Conservation (phyloP, 1,139 yeast species). For the Debaryomyces udenii region DNA sequence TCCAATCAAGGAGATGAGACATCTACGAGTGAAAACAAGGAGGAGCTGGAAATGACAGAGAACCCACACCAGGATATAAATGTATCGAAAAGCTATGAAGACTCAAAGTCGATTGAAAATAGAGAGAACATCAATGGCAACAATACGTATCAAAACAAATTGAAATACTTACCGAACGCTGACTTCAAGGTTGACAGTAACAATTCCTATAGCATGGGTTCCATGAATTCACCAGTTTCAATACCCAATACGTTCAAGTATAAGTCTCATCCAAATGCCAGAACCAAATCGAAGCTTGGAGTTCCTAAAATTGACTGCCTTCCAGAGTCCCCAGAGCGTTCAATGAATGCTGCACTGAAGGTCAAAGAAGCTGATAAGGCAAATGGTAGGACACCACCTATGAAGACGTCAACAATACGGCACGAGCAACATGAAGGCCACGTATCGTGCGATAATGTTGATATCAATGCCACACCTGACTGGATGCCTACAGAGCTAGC, state of each 20-base stretch:
- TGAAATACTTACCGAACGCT: constrained; percentile 38
- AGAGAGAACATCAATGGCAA: constrained; percentile 8
- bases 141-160: constrained; percentile 32
- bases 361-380: constrained; percentile 4
- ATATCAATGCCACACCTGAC: constrained; percentile 35
- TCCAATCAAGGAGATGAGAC: background rate
- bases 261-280: constrained; percentile 51
- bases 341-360: background rate
- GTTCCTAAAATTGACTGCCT: constrained; percentile 2
- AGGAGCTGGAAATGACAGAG: background rate
- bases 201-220: constrained; percentile 12
- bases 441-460: background rate
- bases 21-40: background rate
- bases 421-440: constrained; percentile 5
- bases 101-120: too few species aligned
- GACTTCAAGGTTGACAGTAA: constrained; percentile 31
- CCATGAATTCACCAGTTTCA: constrained; percentile 30
- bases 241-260: constrained; percentile 51
- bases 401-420: constrained; percentile 14
- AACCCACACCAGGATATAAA: background rate
- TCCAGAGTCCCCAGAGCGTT: constrained; percentile 6
- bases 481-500: constrained; percentile 50
- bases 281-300: constrained; percentile 37
- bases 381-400: constrained; percentile 7
- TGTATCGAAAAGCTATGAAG: background rate